These are phyloP conservation scores for Orbilia javanica DNA, from an alignment of 2,329 filamentous ascomycete genomes.

Conservation along the genomic window DNA sequence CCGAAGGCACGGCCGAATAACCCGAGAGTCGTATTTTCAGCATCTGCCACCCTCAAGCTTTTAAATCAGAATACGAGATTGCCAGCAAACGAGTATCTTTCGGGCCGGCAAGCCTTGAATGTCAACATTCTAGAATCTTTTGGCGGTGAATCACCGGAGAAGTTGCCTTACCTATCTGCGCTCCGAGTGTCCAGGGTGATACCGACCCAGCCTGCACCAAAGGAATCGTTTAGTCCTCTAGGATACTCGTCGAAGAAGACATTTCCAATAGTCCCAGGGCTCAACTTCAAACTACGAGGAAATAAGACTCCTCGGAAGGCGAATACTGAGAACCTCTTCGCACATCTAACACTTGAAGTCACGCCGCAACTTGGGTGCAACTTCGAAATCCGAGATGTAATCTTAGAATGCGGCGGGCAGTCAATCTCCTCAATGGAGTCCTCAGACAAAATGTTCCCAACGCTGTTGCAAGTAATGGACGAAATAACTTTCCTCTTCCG, in stretches of 20 bases:
- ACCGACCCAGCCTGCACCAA: slow-evolving; percentile 73
- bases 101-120: slow-evolving; percentile 76
- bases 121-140: slow-evolving; percentile 84
- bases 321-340: slow-evolving; percentile 74
- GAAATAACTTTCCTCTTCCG: slow-evolving; percentile 80
- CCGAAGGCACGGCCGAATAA: slow-evolving; percentile 63
- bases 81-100: slow-evolving; percentile 74
- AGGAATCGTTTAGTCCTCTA: slow-evolving; percentile 74
- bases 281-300: slow-evolving; percentile 80
- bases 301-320: slow-evolving; percentile 72
- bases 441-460: slow-evolving; percentile 42
- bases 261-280: slow-evolving; percentile 75
- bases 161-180: slow-evolving; percentile 77
- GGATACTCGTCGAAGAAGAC: slow-evolving; percentile 74
- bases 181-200: slow-evolving; percentile 80
- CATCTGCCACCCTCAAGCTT: slow-evolving; percentile 72
- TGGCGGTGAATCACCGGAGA: slow-evolving; percentile 74
- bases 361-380: slow-evolving; percentile 77
- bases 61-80: slow-evolving; percentile 66
- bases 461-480: slow-evolving; percentile 66
- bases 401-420: slow-evolving; percentile 64
- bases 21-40: slow-evolving; percentile 65
- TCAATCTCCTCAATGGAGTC: slow-evolving; percentile 62
- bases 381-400: slow-evolving; percentile 50
- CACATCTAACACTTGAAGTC: slow-evolving; percentile 80